These are phyloP conservation scores for Solanum ossicruentum DNA, from an alignment of 257 asterid species.

Conservation along the genomic window DNA sequence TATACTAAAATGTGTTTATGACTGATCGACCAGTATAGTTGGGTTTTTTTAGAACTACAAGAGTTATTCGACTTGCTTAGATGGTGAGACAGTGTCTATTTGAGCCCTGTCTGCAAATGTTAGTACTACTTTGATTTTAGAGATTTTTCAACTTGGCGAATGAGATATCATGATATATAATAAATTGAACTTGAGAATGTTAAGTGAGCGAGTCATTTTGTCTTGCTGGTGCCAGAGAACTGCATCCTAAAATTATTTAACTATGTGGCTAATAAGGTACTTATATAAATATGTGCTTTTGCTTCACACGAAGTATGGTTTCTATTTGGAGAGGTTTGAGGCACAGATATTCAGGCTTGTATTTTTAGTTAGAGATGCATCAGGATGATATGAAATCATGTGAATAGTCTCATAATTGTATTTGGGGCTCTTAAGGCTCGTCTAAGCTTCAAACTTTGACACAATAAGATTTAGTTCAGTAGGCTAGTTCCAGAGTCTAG, in stretches of 20 bases:
- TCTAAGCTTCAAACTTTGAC: neutral
- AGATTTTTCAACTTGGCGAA: neutral
- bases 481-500: neutral
- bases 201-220: neutral
- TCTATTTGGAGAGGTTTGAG: neutral
- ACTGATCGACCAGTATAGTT: neutral
- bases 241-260: neutral
- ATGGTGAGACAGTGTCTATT: neutral
- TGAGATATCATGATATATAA: neutral
- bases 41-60: neutral
- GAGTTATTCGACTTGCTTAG: neutral
- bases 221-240: neutral
- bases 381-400: neutral
- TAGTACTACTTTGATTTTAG: neutral
- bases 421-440: neutral
- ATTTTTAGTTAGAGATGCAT: neutral
- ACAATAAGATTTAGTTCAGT: neutral
- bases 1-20: neutral
- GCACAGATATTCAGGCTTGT: neutral
- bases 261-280: neutral
- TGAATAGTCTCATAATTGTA: neutral
- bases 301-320: neutral
- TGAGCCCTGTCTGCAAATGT: neutral
- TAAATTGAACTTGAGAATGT: neutral
- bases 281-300: neutral